These are phyloP conservation scores for Pestalotiopsis fici DNA, from an alignment of 2,329 filamentous ascomycete species.

Conservation along the genomic window DNA sequence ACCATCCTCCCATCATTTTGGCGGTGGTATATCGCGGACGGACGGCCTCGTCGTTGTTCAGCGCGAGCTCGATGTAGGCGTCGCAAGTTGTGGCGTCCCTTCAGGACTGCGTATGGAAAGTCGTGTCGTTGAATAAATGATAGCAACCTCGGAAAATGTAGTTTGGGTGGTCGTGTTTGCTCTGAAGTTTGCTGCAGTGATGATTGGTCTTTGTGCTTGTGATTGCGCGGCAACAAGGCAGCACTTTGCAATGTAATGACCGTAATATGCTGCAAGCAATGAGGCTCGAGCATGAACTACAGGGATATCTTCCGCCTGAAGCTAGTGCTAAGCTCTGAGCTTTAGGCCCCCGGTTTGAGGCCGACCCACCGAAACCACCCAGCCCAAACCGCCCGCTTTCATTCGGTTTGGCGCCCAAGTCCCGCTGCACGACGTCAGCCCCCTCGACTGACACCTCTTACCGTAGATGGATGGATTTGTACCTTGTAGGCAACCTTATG, in stretches of 20 bases:
- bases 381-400: neutral
- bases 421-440: neutral
- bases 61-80: slow-evolving; percentile 3
- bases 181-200: neutral
- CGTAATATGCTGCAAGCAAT: neutral
- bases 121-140: neutral
- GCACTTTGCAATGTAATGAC: neutral
- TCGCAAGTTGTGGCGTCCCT: neutral
- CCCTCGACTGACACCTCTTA: neutral
- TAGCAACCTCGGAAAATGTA: neutral
- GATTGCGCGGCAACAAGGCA: slow-evolving; percentile 9
- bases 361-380: neutral
- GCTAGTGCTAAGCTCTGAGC: slow-evolving; percentile 6
- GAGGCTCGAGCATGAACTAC: slow-evolving; percentile 6
- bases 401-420: neutral
- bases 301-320: slow-evolving; percentile 1
- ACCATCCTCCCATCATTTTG: slow-evolving; percentile 80
- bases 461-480: neutral
- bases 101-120: neutral
- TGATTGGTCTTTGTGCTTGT: neutral
- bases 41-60: neutral
- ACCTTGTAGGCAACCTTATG: neutral
- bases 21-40: neutral
- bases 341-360: neutral
- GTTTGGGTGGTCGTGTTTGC: neutral